phyloP scores from a whole-genome alignment of 2,329 filamentous ascomycete species.

The Dactylellina haptotyla region DNA sequence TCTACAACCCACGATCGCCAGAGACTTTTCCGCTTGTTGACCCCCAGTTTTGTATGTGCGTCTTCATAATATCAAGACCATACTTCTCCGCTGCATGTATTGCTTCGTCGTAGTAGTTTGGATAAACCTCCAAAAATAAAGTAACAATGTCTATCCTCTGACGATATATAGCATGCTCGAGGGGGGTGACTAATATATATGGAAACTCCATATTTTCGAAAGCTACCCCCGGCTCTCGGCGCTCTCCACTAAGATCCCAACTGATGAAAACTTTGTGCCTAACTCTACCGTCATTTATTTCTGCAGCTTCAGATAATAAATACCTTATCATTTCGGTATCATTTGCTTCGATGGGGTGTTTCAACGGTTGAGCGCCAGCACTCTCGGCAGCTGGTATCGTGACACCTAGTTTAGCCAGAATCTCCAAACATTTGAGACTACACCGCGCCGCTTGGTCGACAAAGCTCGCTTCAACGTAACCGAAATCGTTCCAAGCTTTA shows the following conservation, averaged over 20 bases:
- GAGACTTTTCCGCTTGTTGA: too few relatives aligned
- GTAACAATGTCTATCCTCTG: constrained; percentile 8
- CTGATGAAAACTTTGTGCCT: not conserved
- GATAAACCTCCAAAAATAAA: constrained; percentile 10
- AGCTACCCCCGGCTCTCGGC: not conserved
- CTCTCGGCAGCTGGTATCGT: not conserved
- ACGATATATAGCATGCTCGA: constrained; percentile 5
- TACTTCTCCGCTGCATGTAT: not conserved
- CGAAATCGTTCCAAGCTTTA: not conserved
- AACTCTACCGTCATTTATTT: not conserved
- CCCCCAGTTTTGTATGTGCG: not conserved
- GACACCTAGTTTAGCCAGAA: not conserved
- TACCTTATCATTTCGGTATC: not conserved
- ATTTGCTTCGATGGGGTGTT: not conserved
- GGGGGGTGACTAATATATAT: not conserved
- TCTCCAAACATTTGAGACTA: not conserved
- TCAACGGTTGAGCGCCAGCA: not conserved
- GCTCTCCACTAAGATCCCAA: not conserved
- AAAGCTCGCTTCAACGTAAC: not conserved
- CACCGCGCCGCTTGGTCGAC: not conserved
- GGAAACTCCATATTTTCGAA: not conserved
- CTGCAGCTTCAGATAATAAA: not conserved
- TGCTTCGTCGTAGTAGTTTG: not conserved
- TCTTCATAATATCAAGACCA: not conserved
- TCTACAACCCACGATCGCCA: too few relatives aligned